Percentiles rank a stretch among this genome's conserved stretches.
Conservation (phyloP, 2,329 filamentous ascomycete species). For the Trichophyton verrucosum region DNA sequence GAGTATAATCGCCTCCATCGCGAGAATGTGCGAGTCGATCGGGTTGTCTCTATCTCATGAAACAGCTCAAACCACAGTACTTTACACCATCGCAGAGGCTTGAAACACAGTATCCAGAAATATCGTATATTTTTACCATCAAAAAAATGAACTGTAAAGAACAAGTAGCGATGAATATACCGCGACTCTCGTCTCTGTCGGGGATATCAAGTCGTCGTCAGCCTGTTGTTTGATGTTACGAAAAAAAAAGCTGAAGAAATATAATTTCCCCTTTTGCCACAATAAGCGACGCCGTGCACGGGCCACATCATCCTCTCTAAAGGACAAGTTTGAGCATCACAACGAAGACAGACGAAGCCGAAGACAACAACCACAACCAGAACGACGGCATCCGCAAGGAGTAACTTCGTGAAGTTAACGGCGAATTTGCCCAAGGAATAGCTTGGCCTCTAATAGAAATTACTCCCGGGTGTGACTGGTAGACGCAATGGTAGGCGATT, state of each 20-base stretch:
- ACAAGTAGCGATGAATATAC: not conserved
- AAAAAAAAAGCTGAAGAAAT: not conserved
- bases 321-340: not conserved
- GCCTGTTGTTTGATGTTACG: not conserved
- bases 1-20: conserved; percentile 27
- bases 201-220: not conserved
- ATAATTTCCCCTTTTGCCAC: not conserved
- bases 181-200: not conserved
- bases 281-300: conserved; percentile 8
- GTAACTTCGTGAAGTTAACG: not conserved
- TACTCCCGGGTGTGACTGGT: not conserved
- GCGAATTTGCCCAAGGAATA: not conserved
- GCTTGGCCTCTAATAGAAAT: not conserved
- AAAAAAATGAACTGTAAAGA: not conserved
- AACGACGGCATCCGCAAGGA: not conserved
- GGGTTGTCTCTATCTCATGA: not conserved
- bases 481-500: conserved; percentile 20
- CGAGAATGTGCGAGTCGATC: not conserved
- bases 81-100: not conserved
- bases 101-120: not conserved
- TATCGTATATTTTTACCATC: not conserved
- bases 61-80: not conserved
- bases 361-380: not conserved
- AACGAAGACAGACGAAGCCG: too few relatives aligned
- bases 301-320: conserved; percentile 3